phyloP scores from a whole-genome alignment of 176 grass and related monocot species.

The Thalia dealbata region DNA sequence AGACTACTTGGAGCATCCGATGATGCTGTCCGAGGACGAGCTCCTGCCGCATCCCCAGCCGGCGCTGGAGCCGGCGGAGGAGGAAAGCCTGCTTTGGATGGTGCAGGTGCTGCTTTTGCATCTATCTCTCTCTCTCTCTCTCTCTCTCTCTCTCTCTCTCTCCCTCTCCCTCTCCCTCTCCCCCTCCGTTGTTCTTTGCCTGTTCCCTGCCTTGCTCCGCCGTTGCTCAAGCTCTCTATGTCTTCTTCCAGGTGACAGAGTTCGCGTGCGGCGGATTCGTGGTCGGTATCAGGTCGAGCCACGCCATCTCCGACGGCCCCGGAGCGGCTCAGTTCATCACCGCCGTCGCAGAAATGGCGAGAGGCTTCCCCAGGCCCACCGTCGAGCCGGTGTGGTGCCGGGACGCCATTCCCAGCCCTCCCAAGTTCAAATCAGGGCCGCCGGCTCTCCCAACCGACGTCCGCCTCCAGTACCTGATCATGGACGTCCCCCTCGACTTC shows the following conservation, averaged over 20 bases:
- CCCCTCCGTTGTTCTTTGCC: too few relatives aligned
- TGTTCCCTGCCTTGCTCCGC: too few relatives aligned
- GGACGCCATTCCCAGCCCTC: conserved; percentile 6
- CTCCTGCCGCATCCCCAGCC: conserved; percentile 5
- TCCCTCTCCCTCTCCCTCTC: not conserved
- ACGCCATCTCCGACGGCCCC: conserved; percentile 13
- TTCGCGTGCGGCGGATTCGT: conserved; percentile 28
- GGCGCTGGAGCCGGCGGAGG: not conserved
- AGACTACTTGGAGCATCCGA: not conserved
- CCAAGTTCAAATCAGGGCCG: not conserved
- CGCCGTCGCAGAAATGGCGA: conserved; percentile 20
- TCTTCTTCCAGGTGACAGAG: conserved; percentile 22
- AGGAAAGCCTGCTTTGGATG: conserved; percentile 7
- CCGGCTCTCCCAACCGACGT: not conserved
- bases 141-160: not conserved
- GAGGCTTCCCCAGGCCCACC: not conserved
- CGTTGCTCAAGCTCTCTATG: too few relatives aligned
- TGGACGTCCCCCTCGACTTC: conserved; percentile 18
- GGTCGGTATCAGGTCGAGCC: conserved; percentile 16
- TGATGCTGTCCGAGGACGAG: conserved; percentile 4
- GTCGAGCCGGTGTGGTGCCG: conserved; percentile 14
- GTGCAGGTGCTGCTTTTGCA: not conserved
- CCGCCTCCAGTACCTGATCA: not conserved
- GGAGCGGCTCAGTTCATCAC: conserved; percentile 26
- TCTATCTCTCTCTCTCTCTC: not conserved